These are phyloP conservation scores for Coffea humblotiana DNA, from an alignment of 305 asterid genomes.

Conservation along the genomic window DNA sequence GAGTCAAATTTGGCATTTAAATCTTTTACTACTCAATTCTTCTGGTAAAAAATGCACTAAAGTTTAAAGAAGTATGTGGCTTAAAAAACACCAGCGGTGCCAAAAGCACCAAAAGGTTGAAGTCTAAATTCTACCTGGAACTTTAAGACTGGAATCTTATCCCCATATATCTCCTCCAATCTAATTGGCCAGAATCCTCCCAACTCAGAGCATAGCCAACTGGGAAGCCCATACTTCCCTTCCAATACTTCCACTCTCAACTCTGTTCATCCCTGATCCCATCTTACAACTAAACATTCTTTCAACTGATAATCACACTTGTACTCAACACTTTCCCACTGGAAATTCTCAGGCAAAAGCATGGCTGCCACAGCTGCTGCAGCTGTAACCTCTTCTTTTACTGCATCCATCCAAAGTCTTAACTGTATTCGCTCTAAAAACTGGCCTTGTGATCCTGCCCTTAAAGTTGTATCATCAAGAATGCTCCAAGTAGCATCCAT, in stretches of 20 bases:
- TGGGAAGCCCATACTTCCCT: slow-evolving; percentile 9
- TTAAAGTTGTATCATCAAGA: slow-evolving; percentile 43
- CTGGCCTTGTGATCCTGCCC: slow-evolving; percentile 36
- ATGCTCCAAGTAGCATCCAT: slow-evolving; percentile 32
- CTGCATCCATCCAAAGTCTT: slow-evolving; percentile 46
- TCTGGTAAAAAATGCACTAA: too few species aligned
- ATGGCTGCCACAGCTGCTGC: slow-evolving; percentile 70
- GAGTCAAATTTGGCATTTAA: too few species aligned
- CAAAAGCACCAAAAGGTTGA: background rate
- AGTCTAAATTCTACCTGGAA: slow-evolving; percentile 9
- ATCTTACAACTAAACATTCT: background rate
- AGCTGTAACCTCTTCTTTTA: slow-evolving; percentile 59
- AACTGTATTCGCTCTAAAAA: slow-evolving; percentile 38
- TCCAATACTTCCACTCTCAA: background rate
- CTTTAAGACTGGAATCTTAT: slow-evolving; percentile 42
- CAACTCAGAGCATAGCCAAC: slow-evolving; percentile 45
- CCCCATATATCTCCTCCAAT: slow-evolving; percentile 41
- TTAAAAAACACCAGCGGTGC: slow-evolving; percentile 12
- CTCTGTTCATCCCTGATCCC: background rate
- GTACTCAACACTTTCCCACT: background rate
- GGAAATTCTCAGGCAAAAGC: slow-evolving; percentile 5
- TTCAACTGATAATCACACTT: background rate
- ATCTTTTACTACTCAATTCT: too few species aligned
- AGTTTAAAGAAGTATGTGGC: slow-evolving; percentile 17
- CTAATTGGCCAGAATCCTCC: slow-evolving; percentile 47